Base-by-base conservation (phyloP, 495 filamentous ascomycete genomes). In the Penicillium antarcticum region DNA sequence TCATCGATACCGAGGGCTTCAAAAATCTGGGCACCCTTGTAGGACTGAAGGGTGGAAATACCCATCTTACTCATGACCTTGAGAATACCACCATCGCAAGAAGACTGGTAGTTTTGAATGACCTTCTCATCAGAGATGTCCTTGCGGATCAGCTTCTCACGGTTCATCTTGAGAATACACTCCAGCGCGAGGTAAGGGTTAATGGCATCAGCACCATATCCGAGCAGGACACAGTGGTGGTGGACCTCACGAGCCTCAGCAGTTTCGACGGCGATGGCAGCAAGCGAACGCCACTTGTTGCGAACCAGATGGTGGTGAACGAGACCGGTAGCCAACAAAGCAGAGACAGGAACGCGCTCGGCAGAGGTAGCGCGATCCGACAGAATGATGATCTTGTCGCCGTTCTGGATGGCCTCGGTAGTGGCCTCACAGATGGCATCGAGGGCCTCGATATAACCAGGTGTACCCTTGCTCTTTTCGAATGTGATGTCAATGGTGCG, bases 61-160 rank as follows among this genome's bases (percentile, higher is more conserved):
- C 94, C 94, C 94, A 99, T 99, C 79, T 99, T 99, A 73, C 90
- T 96, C 94, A 99, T 99, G 65, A 99, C 94, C 76, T 99, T 99
- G 50, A 99, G 79, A 53, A 99, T 96, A 71, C 94, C 94, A 60
- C 94, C 94, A 61, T 97, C 95, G 62, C 90, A 95, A 40, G 94
- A 99, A 62, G 94, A 88, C 77, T 95, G 95, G 79, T 97, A 99
- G 73, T 99, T 99, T 52, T 87, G 84, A 53, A 99, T 89, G 44
- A 97, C 84, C 53, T 84, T 79, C 40, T 95, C 89, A 52, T 95
- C 85, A 18, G 82, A 77, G 17, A 97, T 75, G 61, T 92, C 85
- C 78, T 95, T 95, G 62, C 91, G 86, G 68, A 99, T 95, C 50
- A 97, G 74, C 23, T 87, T 89, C 72, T 99, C 94, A 26, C 90